Conservation (phyloP, 2,329 filamentous ascomycete species). For the Zarea fungicola region DNA sequence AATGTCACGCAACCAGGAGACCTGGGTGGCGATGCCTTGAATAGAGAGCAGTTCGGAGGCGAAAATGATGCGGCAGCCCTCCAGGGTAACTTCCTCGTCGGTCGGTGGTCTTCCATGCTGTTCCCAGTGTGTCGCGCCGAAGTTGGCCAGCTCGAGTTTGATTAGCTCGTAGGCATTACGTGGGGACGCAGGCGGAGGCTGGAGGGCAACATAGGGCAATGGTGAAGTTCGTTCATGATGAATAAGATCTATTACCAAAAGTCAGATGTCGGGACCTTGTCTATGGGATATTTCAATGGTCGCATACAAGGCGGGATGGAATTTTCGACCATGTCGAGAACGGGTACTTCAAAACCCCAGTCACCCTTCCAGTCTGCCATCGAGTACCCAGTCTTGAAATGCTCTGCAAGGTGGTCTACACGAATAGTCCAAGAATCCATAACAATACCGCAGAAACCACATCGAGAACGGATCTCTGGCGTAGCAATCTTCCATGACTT, state of each 20-base stretch:
- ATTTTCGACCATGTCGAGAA: slow-evolving; percentile 60
- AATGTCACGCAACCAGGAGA: slow-evolving; percentile 55
- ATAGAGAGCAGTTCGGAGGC: slow-evolving; percentile 45
- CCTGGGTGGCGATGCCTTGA: slow-evolving; percentile 32
- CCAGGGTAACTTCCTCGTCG: slow-evolving; percentile 50
- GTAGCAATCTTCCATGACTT: slow-evolving; percentile 56
- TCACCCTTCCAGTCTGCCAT: slow-evolving; percentile 68
- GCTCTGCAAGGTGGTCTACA: slow-evolving; percentile 60
- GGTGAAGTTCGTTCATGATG: slow-evolving; percentile 56
- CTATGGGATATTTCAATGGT: slow-evolving; percentile 31
- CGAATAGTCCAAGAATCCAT: slow-evolving; percentile 58
- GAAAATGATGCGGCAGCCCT: slow-evolving; percentile 55
- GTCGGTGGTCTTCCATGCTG: slow-evolving; percentile 36
- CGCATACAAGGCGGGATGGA: slow-evolving; percentile 60
- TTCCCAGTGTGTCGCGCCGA: slow-evolving; percentile 40
- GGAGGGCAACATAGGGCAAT: slow-evolving; percentile 46
- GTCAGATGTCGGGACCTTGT: slow-evolving; percentile 36
- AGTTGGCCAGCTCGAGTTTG: slow-evolving; percentile 53
- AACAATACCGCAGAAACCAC: slow-evolving; percentile 59
- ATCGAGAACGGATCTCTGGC: slow-evolving; percentile 57
- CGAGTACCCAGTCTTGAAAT: slow-evolving; percentile 60
- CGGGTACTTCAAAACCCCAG: slow-evolving; percentile 60
- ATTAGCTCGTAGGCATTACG: slow-evolving; percentile 57
- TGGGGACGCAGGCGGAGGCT: slow-evolving; percentile 39
- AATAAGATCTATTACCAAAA: slow-evolving; percentile 52